Base-by-base conservation (phyloP, 257 asterid genomes). In the Ophiorrhiza pumila region DNA sequence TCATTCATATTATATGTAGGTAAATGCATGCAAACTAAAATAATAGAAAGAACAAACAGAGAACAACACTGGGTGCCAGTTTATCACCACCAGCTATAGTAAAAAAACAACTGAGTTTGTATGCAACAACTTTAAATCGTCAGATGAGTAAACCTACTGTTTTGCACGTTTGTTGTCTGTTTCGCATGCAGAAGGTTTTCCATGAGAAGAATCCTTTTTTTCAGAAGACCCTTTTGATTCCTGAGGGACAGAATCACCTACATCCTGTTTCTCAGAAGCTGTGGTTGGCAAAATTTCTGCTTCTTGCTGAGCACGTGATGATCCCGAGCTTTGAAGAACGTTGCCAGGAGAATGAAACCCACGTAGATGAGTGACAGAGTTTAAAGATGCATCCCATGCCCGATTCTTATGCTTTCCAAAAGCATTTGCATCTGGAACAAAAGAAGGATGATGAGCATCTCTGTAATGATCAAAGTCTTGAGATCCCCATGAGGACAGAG, bases 141-240 rank as follows among this genome's bases (percentile, higher is more conserved):
- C 70, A 71, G 81, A 43, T 49, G 68, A 61, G 67, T 72, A 69
- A 69, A 82, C 97, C 50, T 90, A 95, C 99, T 95, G 99, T 76
- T 95, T 95, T 35, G 96, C 95, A 46, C 95, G 91, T 79, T 89
- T 90, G 58, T 91, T 87, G 82, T 95, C 99, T 34, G 97, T 82
- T 76, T 95, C 98, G 45, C 81, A 77, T 72, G 84, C 66, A 72
- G 85, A 70, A 83, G 76, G 79, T 74, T 85, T 90, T 77, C 81
- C 77, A 66, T 81, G 86, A 80, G 87, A 78, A 75, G 79, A n/a
- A 60, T 89, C 94, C 65, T 79, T 88, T 81, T 85, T 88, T 68
- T 87, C 96, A 46, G 74, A 64, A 76, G 83, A 83, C 71, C 80
- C 87, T 73, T 78, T 86, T 39, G 74, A 75, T 75, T 88, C 94